phyloP scores from a whole-genome alignment of 768 basidiomycete genomes.

The Scleroderma bovista region DNA sequence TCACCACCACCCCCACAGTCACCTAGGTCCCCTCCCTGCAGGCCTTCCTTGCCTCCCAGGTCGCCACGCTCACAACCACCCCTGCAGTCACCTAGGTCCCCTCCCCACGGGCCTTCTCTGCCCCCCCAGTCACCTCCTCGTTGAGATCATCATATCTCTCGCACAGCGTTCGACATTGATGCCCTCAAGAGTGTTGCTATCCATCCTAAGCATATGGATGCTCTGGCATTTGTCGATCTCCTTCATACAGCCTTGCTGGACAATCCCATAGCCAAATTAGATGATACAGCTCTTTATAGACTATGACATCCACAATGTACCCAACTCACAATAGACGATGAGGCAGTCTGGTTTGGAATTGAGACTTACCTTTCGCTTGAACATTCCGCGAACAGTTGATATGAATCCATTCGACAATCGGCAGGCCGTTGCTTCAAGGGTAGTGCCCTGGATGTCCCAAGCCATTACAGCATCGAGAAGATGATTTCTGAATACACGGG shows the following conservation, averaged over 20 bases:
- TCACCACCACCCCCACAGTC: too few species aligned
- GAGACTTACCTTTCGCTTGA: slow-evolving; percentile 2
- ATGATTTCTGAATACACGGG: slow-evolving; percentile 2
- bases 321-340: slow-evolving; percentile 14
- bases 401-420: not conserved
- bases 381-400: not conserved
- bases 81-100: not conserved
- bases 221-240: slow-evolving; percentile 7
- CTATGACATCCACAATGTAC: slow-evolving; percentile 23
- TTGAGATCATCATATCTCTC: not conserved
- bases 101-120: not conserved
- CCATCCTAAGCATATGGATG: not conserved
- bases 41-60: not conserved
- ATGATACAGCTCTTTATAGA: slow-evolving; percentile 11
- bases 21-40: not conserved
- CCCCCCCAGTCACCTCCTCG: not conserved
- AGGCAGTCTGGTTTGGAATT: slow-evolving; percentile 3
- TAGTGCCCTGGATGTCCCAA: slow-evolving; percentile 8
- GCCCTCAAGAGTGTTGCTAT: not conserved
- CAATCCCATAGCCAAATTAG: slow-evolving; percentile 9
- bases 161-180: not conserved
- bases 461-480: not conserved
- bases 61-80: not conserved
- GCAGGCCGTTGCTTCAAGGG: not conserved
- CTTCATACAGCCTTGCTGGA: slow-evolving; percentile 8